These are phyloP conservation scores for Russula griseocarnosa DNA, from an alignment of 768 basidiomycete genomes.

Conservation along the genomic window DNA sequence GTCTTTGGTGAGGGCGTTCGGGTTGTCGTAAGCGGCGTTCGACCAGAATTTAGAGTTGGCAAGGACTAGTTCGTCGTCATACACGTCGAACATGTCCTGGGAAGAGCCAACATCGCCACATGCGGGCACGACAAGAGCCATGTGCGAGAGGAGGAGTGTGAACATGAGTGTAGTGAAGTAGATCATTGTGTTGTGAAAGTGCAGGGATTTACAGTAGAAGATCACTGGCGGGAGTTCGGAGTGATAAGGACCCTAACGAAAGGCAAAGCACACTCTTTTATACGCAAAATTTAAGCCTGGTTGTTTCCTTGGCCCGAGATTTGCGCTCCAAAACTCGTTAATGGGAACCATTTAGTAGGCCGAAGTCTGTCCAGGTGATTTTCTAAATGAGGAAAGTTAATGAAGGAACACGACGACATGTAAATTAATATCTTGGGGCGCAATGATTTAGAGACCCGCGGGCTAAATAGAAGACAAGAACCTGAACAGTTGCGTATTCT, in stretches of 20 bases:
- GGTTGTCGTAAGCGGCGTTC: conserved; percentile 44
- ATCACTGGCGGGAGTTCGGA: background rate
- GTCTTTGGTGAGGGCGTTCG: conserved; percentile 36
- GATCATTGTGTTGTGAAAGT: background rate
- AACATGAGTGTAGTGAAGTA: background rate
- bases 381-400: too few relatives aligned
- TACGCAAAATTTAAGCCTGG: background rate
- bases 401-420: too few relatives aligned
- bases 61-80: too few relatives aligned
- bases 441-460: too few relatives aligned
- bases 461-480: too few relatives aligned
- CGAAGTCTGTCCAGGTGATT: too few relatives aligned
- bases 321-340: background rate
- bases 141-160: conserved; percentile 4
- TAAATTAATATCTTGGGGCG: too few relatives aligned
- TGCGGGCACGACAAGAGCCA: background rate
- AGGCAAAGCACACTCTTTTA: background rate
- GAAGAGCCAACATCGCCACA: background rate
- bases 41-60: too few relatives aligned
- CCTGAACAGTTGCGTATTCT: too few relatives aligned
- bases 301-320: background rate
- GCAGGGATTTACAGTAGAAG: background rate
- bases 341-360: background rate
- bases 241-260: background rate
- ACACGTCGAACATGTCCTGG: background rate